Base-by-base conservation (phyloP, 805 yeast species). In the Candida rishiriensis region DNA sequence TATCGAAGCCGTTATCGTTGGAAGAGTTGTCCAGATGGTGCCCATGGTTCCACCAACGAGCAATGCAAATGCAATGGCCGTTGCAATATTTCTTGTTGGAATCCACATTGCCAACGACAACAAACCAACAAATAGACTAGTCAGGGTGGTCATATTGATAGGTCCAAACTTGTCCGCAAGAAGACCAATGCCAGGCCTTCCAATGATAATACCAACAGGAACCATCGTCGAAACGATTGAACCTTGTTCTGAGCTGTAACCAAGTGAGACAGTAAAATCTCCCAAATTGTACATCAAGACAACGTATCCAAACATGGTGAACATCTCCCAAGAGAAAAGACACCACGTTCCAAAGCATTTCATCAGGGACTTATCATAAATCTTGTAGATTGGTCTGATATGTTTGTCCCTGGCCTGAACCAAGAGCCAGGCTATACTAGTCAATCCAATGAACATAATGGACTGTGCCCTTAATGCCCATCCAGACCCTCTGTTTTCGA, bases 11-110 rank as follows among this genome's bases (percentile, higher is more conserved):
- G 71, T 59, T 21, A 78, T 64, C 3, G 85, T 71, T 1, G 81
- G 74, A 47, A 73, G 51, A 3, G 78, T 71, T 3, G 81, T 75
- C 75, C 79, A 82, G 36, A 81, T 65, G 10, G 79, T 66, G 2
- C 88, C 88, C 83, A 81, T 81, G 29, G 75, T 41, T 0, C 70
- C 64, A 32, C 88, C 88, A 51, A 65, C 69, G 5, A 81, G 48
- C 13, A 81, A 29, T 1, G 78, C 77, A 55, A 80, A 76, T 0
- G 64, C 71, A 6, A 79, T 53, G 1, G 79, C 76, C 1, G 83
- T 76, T 1, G 83, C 82, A 46, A 62, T 72, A 52, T 77, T 79
- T 45, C 76, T 64, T 13, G 80, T 75, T 2, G 85, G 83, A 31
- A 75, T 67, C 81, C 81, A 76, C 76, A 75, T 72, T 12, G 78